Conservation (phyloP, 2,329 filamentous ascomycete species). For the Lojkania enalia region DNA sequence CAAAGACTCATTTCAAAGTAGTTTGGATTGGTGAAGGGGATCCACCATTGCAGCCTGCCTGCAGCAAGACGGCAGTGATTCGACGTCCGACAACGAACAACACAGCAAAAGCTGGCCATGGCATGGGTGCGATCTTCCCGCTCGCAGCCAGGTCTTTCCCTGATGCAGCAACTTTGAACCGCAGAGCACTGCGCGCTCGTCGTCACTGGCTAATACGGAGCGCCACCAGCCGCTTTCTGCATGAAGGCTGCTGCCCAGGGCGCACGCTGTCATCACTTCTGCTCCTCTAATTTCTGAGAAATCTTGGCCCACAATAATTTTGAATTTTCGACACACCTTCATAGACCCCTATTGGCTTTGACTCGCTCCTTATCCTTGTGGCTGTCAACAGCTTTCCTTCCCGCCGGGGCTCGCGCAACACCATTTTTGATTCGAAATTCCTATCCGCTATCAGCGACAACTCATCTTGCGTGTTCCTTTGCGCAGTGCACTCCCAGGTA, state of each 20-base stretch:
- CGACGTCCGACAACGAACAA: constrained; percentile 34
- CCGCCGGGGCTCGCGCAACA: constrained; percentile 38
- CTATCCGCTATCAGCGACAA: constrained; percentile 37
- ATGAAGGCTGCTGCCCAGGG: constrained; percentile 27
- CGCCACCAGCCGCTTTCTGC: constrained; percentile 39
- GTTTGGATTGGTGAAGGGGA: constrained; percentile 23
- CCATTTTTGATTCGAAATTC: constrained; percentile 28
- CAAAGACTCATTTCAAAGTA: constrained; percentile 7
- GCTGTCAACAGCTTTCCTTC: constrained; percentile 23
- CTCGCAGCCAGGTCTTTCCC: constrained; percentile 25
- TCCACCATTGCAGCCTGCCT: constrained; percentile 35
- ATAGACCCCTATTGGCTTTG: constrained; percentile 32
- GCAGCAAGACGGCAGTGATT: constrained; percentile 32
- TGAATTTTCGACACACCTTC: constrained; percentile 32
- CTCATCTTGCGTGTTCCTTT: constrained; percentile 42
- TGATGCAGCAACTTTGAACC: constrained; percentile 34
- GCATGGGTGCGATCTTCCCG: constrained; percentile 38
- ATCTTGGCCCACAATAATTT: constrained; percentile 40
- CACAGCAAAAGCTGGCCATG: constrained; percentile 32
- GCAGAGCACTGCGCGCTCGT: constrained; percentile 18
- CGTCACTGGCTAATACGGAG: constrained; percentile 36
- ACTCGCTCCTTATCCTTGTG: constrained; percentile 24
- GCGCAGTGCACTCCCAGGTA: constrained; percentile 25
- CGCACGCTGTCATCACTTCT: constrained; percentile 27
- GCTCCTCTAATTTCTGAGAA: constrained; percentile 35